Base-by-base conservation (phyloP, 2,329 filamentous ascomycete genomes). In the Falciphora oryzae region DNA sequence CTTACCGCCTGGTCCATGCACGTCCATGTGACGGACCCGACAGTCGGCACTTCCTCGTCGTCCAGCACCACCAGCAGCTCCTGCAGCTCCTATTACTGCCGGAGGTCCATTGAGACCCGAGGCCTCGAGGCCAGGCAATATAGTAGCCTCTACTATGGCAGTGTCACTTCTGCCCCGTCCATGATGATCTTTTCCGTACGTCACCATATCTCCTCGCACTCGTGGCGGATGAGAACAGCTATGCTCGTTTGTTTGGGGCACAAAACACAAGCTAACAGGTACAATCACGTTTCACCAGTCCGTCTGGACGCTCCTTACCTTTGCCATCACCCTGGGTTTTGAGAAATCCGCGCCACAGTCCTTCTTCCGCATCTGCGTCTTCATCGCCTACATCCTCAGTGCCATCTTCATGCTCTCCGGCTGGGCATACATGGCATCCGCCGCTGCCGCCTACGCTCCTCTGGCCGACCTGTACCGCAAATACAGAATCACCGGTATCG, bases 281-380 rank as follows among this genome's bases (percentile, higher is more conserved):
- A 6, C 14, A 18, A 8, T 58, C 11, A 16, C 16, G 28, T 5
- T 60, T 8, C 11, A 1, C 8, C 29, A 60, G 58, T 16, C 29
- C 16, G 38, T 60, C 58, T 60, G 28, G 27, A 22, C 28, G 14
- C 58, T 60, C 58, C 58, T 60, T 6, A 60, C 58, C 28, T 31
- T 31, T 11, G 27, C 3, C 28, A 10, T n/a, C 58, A 31, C 31
- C 28, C 22, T 31, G 14, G 58, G 14, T 2, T 3, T 35, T 22
- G 58, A 60, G 29, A 60, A 25, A 16, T 5, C 5, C 14, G 29
- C 29, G 13, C 58, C 58, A 3, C 28, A 31, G 16, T 13, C 29
- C 28, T 60, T 31, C 58, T 25, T 60, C 58, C 58, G 58, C 58
- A 60, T 60, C 58, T 60, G 58, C 58, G 58, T 60, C 58, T 60